Conservation (phyloP, 2,329 filamentous ascomycete genomes). For the Diplodia seriata region DNA sequence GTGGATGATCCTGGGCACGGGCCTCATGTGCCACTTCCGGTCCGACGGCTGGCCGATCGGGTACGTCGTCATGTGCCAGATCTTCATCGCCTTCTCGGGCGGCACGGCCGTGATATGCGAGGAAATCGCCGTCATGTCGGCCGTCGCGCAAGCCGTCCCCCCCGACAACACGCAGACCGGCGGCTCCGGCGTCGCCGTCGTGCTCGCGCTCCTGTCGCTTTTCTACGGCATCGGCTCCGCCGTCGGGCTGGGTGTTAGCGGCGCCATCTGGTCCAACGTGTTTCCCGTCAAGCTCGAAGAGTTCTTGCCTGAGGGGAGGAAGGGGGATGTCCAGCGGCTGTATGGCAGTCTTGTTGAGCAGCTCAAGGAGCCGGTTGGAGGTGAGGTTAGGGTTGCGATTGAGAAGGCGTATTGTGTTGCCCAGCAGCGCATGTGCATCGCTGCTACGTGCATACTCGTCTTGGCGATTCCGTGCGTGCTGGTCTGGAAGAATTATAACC, state of each 20-base stretch:
- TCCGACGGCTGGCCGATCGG: slow-evolving; percentile 39
- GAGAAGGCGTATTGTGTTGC: slow-evolving; percentile 40
- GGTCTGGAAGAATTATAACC: slow-evolving; percentile 45
- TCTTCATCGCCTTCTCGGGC: slow-evolving; percentile 43
- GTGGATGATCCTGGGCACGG: slow-evolving; percentile 41
- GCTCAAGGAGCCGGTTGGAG: slow-evolving; percentile 58
- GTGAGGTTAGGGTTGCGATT: slow-evolving; percentile 52
- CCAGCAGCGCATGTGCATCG: slow-evolving; percentile 54
- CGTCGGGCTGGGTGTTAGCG: slow-evolving; percentile 58
- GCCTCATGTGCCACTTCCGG: slow-evolving; percentile 44
- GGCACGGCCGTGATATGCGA: slow-evolving; percentile 40
- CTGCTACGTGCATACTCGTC: slow-evolving; percentile 42
- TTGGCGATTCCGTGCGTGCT: slow-evolving; percentile 40
- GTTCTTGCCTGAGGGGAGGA: slow-evolving; percentile 45
- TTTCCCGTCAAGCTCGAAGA: slow-evolving; percentile 58
- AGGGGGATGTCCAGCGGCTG: slow-evolving; percentile 41
- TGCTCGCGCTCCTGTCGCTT: slow-evolving; percentile 67
- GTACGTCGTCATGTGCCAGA: slow-evolving; percentile 45
- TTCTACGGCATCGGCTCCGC: slow-evolving; percentile 61
- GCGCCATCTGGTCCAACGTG: slow-evolving; percentile 67
- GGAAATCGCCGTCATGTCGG: slow-evolving; percentile 33
- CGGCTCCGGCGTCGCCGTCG: slow-evolving; percentile 61
- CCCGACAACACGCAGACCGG: neutral
- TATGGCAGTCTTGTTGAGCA: slow-evolving; percentile 62
- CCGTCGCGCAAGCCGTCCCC: slow-evolving; percentile 52